Evolutionary conservation across 1,284 basidiomycete genomes (phyloP).

Genomic region (Boletus semigastroideus): DNA sequence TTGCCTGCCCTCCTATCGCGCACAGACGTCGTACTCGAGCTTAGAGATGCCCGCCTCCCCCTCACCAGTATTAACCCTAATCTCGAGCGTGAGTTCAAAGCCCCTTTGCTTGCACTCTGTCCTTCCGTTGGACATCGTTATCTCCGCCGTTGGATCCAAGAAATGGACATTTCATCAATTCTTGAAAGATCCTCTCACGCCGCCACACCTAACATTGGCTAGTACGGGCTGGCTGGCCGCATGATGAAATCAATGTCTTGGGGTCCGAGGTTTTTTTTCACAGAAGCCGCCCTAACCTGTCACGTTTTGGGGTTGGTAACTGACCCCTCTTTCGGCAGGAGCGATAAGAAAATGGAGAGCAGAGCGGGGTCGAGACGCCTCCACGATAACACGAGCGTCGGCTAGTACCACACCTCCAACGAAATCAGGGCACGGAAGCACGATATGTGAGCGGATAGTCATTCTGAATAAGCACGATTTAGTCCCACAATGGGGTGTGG

Average conservation of each 20-base stretch:
- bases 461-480: constrained; percentile 95
- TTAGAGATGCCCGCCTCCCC: constrained; percentile 90
- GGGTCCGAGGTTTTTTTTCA: constrained; percentile 9
- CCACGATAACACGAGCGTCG: constrained; percentile 33
- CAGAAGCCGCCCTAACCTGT: constrained; percentile 3
- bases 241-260: constrained; percentile 14
- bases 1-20: constrained; percentile 76
- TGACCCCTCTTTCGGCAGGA: constrained; percentile 39
- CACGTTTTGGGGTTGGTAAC: constrained; percentile 21
- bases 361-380: constrained; percentile 56
- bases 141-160: constrained; percentile 6
- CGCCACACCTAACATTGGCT: constrained; percentile 10
- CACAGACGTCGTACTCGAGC: constrained; percentile 92
- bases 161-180: constrained; percentile 1
- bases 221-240: constrained; percentile 5
- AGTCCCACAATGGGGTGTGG: constrained; percentile 81
- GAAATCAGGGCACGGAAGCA: constrained; percentile 27
- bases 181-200: constrained; percentile 22
- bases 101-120: background rate
- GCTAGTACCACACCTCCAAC: constrained; percentile 4
- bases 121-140: background rate
- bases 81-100: constrained; percentile 65
- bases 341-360: constrained; percentile 62
- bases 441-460: constrained; percentile 79
- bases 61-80: constrained; percentile 91